phyloP scores from a whole-genome alignment of 2,329 filamentous ascomycete species.

The Pleurostoma richardsiae region DNA sequence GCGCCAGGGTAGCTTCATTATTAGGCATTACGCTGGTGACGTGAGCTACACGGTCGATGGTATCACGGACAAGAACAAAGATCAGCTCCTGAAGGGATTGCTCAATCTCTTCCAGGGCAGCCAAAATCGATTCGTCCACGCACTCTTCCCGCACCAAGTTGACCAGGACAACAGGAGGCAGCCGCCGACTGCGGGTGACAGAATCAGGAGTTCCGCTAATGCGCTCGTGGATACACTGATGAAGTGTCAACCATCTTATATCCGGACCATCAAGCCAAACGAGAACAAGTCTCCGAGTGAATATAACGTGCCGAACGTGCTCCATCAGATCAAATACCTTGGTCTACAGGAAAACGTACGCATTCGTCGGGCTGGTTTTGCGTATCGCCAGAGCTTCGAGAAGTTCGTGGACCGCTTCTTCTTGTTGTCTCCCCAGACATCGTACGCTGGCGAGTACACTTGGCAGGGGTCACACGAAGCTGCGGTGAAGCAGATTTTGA shows the following conservation, averaged over 20 bases:
- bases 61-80: slow-evolving; percentile 99
- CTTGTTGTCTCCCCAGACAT: slow-evolving; percentile 86
- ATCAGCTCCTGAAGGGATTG: slow-evolving; percentile 90
- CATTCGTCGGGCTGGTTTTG: slow-evolving; percentile 92
- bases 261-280: slow-evolving; percentile 98
- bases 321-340: slow-evolving; percentile 98
- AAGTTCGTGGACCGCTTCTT: slow-evolving; percentile 99
- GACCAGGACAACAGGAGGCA: slow-evolving; percentile 94
- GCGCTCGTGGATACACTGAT: slow-evolving; percentile 91
- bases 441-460: slow-evolving; percentile 94
- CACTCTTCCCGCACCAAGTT: slow-evolving; percentile 85
- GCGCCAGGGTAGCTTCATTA: slow-evolving; percentile 92
- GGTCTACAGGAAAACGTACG: slow-evolving; percentile 99
- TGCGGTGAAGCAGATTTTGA: slow-evolving; percentile 86
- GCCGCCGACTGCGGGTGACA: slow-evolving; percentile 91
- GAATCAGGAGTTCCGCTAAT: slow-evolving; percentile 92
- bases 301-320: slow-evolving; percentile 85
- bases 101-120: slow-evolving; percentile 82
- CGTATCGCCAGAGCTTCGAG: slow-evolving; percentile 94
- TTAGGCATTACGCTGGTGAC: slow-evolving; percentile 98
- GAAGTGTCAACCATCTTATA: slow-evolving; percentile 97
- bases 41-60: slow-evolving; percentile 91
- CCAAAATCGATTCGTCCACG: slow-evolving; percentile 79
- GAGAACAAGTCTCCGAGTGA: slow-evolving; percentile 96
- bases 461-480: slow-evolving; percentile 87